Conservation (phyloP, 345 rosid species). For the Geranium brycei region DNA sequence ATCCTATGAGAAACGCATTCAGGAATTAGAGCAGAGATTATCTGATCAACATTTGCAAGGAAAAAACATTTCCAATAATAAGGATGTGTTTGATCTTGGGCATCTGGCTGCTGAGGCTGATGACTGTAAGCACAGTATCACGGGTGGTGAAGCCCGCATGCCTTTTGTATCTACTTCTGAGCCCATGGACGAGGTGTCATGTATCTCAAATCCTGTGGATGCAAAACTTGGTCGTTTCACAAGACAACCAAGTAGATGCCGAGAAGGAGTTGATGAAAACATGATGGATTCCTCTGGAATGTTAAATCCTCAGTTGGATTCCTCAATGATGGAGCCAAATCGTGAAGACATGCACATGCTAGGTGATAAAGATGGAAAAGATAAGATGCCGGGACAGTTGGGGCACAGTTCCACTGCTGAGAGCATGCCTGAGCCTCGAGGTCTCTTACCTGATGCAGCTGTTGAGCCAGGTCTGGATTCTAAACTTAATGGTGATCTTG, state of each 20-base stretch:
- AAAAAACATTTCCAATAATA: slow-evolving; percentile 40
- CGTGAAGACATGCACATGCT: slow-evolving; percentile 42
- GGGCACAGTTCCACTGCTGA: slow-evolving; percentile 84
- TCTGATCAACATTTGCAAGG: slow-evolving; percentile 52
- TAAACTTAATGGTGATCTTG: slow-evolving; percentile 24
- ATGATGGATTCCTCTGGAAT: slow-evolving; percentile 85
- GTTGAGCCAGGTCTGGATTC: slow-evolving; percentile 28
- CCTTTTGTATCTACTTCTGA: slow-evolving; percentile 45
- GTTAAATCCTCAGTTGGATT: slow-evolving; percentile 58
- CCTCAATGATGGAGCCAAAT: slow-evolving; percentile 73
- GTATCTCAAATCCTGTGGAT: slow-evolving; percentile 53
- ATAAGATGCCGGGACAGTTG: slow-evolving; percentile 39
- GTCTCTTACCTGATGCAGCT: slow-evolving; percentile 29
- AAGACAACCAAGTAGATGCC: slow-evolving; percentile 54
- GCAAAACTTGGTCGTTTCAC: slow-evolving; percentile 38
- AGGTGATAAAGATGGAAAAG: slow-evolving; percentile 49
- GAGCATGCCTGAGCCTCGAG: slow-evolving; percentile 46
- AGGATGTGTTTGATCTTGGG: slow-evolving; percentile 32
- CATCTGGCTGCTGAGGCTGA: slow-evolving; percentile 23
- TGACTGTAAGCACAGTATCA: slow-evolving; percentile 32
- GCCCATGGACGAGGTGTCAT: slow-evolving; percentile 94
- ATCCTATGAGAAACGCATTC: slow-evolving; percentile 86
- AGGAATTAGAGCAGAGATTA: slow-evolving; percentile 79
- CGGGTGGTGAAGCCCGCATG: slow-evolving; percentile 32
- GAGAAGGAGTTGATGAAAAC: slow-evolving; percentile 89